Evolutionary conservation across 2,329 filamentous ascomycete species (phyloP).

Genomic region (Pseudocercospora musae): DNA sequence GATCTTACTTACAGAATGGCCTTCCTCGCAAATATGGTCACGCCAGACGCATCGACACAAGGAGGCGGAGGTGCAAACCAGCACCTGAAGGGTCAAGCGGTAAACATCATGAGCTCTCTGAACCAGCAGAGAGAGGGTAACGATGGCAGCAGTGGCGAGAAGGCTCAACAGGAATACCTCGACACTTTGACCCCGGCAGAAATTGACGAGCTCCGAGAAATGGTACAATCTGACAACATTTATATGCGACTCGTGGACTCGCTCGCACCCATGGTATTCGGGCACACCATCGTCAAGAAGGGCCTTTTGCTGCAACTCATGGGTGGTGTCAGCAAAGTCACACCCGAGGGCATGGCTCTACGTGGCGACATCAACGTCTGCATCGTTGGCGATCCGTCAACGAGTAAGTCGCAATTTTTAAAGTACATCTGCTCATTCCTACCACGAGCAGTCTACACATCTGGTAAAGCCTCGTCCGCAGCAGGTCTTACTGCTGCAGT

Average conservation of each 20-base stretch:
- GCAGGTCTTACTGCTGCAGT: conserved; percentile 96
- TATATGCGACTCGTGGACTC: conserved; percentile 91
- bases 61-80: conserved; percentile 64
- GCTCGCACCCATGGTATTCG: conserved; percentile 94
- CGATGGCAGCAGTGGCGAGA: conserved; percentile 68
- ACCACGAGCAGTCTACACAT: conserved; percentile 96
- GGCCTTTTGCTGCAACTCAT: conserved; percentile 89
- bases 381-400: conserved; percentile 94
- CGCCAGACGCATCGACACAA: conserved; percentile 76
- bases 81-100: conserved; percentile 67
- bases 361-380: conserved; percentile 99
- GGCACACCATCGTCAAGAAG: conserved; percentile 97
- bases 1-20: conserved; percentile 93
- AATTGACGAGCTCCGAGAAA: conserved; percentile 83
- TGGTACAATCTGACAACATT: conserved; percentile 95
- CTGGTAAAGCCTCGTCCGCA: conserved; percentile 93
- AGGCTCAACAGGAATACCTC: conserved; percentile 82
- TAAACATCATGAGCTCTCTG: conserved; percentile 80
- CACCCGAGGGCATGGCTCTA: conserved; percentile 89
- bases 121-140: conserved; percentile 70
- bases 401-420: conserved; percentile 95
- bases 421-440: conserved; percentile 97
- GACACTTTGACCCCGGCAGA: conserved; percentile 81
- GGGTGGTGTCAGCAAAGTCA: conserved; percentile 90
- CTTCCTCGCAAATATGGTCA: conserved; percentile 97